Conservation (phyloP, 2,329 filamentous ascomycete genomes). For the Pleomassaria siparia region DNA sequence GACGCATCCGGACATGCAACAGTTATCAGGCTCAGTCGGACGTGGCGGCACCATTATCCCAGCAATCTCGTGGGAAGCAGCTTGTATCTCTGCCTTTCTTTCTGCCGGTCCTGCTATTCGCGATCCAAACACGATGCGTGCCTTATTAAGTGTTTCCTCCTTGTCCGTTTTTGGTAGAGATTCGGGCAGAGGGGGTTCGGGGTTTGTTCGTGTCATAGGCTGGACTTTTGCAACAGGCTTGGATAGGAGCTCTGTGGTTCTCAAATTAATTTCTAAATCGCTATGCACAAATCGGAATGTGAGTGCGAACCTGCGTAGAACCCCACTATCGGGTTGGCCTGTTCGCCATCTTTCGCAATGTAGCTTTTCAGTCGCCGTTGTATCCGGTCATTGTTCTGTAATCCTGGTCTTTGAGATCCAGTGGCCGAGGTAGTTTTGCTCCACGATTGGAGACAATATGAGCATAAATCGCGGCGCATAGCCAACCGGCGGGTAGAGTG, state of each 20-base stretch:
- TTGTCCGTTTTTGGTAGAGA: constrained; percentile 50
- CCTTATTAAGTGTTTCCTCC: constrained; percentile 58
- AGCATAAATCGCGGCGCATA: constrained; percentile 26
- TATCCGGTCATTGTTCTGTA: constrained; percentile 39
- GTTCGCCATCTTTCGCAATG: constrained; percentile 41
- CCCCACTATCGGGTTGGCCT: constrained; percentile 41
- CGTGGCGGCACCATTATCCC: constrained; percentile 81
- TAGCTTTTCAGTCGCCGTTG: constrained; percentile 34
- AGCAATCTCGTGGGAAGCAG: constrained; percentile 66
- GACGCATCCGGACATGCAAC: constrained; percentile 98
- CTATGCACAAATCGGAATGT: not conserved
- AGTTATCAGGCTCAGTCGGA: constrained; percentile 92
- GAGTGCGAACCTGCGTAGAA: constrained; percentile 39
- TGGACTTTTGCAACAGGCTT: constrained; percentile 29
- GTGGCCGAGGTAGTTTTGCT: constrained; percentile 4
- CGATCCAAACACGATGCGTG: constrained; percentile 78
- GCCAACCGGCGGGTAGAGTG: constrained; percentile 16
- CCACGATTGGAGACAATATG: constrained; percentile 25
- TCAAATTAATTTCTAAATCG: constrained; percentile 16
- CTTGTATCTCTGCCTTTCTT: constrained; percentile 61
- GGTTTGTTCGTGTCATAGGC: constrained; percentile 34
- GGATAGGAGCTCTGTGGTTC: constrained; percentile 39
- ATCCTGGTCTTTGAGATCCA: constrained; percentile 17
- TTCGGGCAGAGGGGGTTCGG: constrained; percentile 36
- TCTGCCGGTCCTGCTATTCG: constrained; percentile 73